A percentile compares a stretch with the other conserved stretches of the same genome.
These are phyloP conservation scores for Tympanopsis confertula DNA, from an alignment of 2,329 filamentous ascomycete species.

Conservation along the genomic window DNA sequence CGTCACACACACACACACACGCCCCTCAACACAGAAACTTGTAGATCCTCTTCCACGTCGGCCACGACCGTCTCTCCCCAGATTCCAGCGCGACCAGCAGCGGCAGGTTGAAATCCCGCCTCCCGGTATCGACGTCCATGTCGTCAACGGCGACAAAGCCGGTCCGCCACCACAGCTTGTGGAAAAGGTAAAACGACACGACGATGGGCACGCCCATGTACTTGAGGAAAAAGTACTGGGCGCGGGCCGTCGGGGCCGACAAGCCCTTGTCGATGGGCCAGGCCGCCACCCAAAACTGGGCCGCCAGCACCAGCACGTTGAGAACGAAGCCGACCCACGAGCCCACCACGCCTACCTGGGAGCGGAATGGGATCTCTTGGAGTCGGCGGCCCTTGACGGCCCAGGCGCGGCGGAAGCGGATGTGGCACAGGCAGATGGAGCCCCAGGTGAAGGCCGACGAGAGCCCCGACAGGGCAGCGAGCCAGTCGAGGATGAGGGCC, in stretches of 20 bases:
- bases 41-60: conserved; percentile 65
- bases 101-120: conserved; percentile 72
- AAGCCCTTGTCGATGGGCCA: conserved; percentile 54
- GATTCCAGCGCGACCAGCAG: conserved; percentile 69
- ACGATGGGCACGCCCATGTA: conserved; percentile 64
- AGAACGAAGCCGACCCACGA: conserved; percentile 71
- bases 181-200: conserved; percentile 53
- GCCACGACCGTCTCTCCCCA: conserved; percentile 63
- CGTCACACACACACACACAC: no score
- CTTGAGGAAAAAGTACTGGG: conserved; percentile 60
- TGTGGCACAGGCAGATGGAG: conserved; percentile 80
- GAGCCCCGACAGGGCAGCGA: conserved; percentile 63
- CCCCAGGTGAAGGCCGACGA: conserved; percentile 71
- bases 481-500: conserved; percentile 63
- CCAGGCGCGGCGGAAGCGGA: conserved; percentile 83
- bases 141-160: conserved; percentile 53
- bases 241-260: conserved; percentile 30
- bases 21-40: conserved; percentile 64
- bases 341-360: conserved; percentile 67
- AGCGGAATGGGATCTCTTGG: conserved; percentile 68
- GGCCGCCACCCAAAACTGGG: conserved; percentile 80
- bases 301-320: conserved; percentile 65
- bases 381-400: conserved; percentile 54
- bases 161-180: conserved; percentile 68
- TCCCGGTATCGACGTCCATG: conserved; percentile 80